Evolutionary conservation across 139 green algal species (phyloP), one percentile per base, ranked within the genome.

Genomic region (Edaphochlamys debaryana): DNA sequence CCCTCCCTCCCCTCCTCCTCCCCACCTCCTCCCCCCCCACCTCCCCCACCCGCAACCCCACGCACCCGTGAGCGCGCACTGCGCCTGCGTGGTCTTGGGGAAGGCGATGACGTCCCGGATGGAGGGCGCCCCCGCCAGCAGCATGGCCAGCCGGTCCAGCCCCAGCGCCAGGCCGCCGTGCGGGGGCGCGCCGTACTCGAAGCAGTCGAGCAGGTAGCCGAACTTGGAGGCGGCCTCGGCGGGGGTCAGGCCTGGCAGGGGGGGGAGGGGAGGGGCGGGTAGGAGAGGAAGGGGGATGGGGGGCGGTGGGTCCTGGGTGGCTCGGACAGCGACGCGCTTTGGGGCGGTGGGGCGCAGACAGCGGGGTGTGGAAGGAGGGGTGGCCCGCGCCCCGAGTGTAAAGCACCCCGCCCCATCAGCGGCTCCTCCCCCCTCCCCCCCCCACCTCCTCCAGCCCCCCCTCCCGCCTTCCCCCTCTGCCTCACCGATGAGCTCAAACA

Each of bases 41-140:
- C 32, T 42, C 11, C 52, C 5, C 20, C 7, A 30, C 8, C 36
- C 36, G 34, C 17, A 23, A 2, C 69, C 19, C 48, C 2, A 27
- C 80, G 1, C 92, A 62, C 90, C 88, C 2, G 96, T 99, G 36
- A 99, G 90, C 73, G 95, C 72, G 86, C 95, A 98, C 88, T 98
- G 92, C 58, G 89, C 94, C 72, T 92, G 86, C 23, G 96, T 92
- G 1, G 96, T 99, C 85, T 99, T 99, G 32, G 97, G 97, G 88
- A 99, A 99, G n/a, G 97, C 97, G 84, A 99, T 99, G 38, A 99
- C 97, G 82, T 99, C 97, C 7, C 97, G 86, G 52, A 99, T 99
- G 78, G 92, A 97, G 30, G 87, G 69, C 60, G 88, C 92, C 0
- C 91, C 91, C 11, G 94, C 91, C 85, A 99, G 87, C 84, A 99